Evolutionary conservation across 2,329 filamentous ascomycete species (phyloP), one percentile per base, ranked within the genome.

Genomic region (Paraphaeosphaeria sporulosa): DNA sequence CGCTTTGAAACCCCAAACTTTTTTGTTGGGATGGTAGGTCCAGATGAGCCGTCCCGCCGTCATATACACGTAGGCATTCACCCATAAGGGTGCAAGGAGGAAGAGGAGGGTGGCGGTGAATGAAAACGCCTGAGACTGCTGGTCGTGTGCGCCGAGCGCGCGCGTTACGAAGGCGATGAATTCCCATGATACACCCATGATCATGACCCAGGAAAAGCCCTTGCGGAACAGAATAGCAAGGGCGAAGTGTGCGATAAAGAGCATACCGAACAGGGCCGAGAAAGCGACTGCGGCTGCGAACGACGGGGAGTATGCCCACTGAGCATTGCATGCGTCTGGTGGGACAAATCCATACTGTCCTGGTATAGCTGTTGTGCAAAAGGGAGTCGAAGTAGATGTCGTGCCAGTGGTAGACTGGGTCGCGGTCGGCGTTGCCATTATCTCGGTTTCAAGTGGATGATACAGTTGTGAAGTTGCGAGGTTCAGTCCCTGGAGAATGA

Each of bases 41-140:
- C 76, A 75, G 25, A 82, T 74, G 64, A 82, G 66, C 1, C 81
- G 75, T 2, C 76, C 80, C 23, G 66, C 61, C 7, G 65, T 68
- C 73, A 76, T 75, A 64, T 83, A 83, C 4, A 76, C 72, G 62
- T 79, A 83, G 3, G 80, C 80, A 38, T 83, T 83, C 55, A 81
- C 78, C 80, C 61, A 71, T 0, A 82, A 67, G 3, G 77, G 77
- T 0, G 80, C 78, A 4, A 83, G 72, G 1, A 85, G 70, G 40
- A 85, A 78, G 6, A 85, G 67, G 5, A 85, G 67, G 4, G 77
- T 77, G 12, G 76, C 77, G 1, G 68, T 57, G 12, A 74, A 77
- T 1, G 75, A 71, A 42, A 73, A 73, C 0, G 60, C 59, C 0
- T 61, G 54, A 13, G 63, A 74, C 54, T 79, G 73, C 55, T 81